Percentiles rank a stretch among this genome's conserved stretches.
These are phyloP conservation scores for Ganoderma lingzhi DNA, from an alignment of 1,284 basidiomycete species.

Conservation along the genomic window DNA sequence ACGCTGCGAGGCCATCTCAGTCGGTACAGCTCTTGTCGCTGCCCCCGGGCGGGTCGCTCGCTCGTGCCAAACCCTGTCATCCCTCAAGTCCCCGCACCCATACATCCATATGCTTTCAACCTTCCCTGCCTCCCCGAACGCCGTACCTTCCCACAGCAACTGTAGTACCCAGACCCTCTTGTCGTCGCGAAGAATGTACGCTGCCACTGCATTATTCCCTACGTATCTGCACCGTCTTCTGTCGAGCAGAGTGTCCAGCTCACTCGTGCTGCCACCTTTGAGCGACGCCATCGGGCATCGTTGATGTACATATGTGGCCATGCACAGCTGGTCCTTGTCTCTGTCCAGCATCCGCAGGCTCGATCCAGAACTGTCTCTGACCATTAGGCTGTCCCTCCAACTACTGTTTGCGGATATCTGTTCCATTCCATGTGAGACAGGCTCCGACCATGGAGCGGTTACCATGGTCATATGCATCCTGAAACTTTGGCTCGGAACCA, in stretches of 20 bases:
- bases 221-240: not conserved
- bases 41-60: not conserved
- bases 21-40: not conserved
- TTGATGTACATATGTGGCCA: not conserved
- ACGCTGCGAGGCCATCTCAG: conserved; percentile 1
- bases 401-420: not conserved
- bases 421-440: not conserved
- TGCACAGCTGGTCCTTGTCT: not conserved
- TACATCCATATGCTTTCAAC: not conserved
- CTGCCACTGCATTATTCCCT: not conserved
- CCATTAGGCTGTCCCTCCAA: not conserved
- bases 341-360: not conserved
- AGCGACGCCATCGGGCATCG: conserved; percentile 1
- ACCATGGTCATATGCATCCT: not conserved
- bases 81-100: not conserved
- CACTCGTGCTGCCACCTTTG: not conserved
- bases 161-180: not conserved
- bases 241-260: not conserved
- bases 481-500: not conserved
- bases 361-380: not conserved
- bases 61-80: not conserved
- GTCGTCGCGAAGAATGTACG: not conserved
- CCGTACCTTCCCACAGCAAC: conserved; percentile 9
- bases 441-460: not conserved
- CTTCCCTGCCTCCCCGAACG: conserved; percentile 4